These are phyloP conservation scores for Boletus bicolor DNA, from an alignment of 768 basidiomycete species.

Conservation along the genomic window DNA sequence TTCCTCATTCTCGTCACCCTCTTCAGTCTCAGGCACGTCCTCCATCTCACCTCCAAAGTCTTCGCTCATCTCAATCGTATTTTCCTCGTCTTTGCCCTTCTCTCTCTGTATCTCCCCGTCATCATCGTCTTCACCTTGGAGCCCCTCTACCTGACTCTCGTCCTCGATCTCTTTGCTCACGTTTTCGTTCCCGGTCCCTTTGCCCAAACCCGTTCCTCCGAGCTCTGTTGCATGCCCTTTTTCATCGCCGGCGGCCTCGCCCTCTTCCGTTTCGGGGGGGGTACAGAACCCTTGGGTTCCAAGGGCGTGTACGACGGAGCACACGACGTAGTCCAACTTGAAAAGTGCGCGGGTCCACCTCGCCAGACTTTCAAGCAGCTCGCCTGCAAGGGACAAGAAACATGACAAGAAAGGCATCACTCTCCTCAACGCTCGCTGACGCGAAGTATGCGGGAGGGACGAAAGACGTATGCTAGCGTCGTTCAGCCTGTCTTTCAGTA, in stretches of 20 bases:
- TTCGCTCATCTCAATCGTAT: slow-evolving; percentile 87
- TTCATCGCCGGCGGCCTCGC: slow-evolving; percentile 45
- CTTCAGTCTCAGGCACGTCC: slow-evolving; percentile 63
- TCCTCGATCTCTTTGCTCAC: slow-evolving; percentile 95
- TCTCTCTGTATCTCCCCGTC: slow-evolving; percentile 33
- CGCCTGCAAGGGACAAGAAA: slow-evolving; percentile 55
- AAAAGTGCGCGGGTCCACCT: slow-evolving; percentile 75
- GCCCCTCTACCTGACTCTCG: slow-evolving; percentile 93
- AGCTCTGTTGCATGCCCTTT: slow-evolving; percentile 38
- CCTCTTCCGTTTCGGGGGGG: slow-evolving; percentile 71
- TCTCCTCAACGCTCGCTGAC: slow-evolving; percentile 39
- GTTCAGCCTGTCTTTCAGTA: slow-evolving; percentile 41
- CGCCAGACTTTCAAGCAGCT: slow-evolving; percentile 53
- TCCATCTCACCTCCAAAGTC: slow-evolving; percentile 88
- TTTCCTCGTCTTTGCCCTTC: slow-evolving; percentile 52
- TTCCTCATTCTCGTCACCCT: slow-evolving; percentile 42
- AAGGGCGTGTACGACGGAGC: slow-evolving; percentile 67
- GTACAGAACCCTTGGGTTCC: slow-evolving; percentile 90
- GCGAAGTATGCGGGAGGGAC: slow-evolving; percentile 28
- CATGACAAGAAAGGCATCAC: slow-evolving; percentile 73
- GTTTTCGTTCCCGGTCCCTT: slow-evolving; percentile 81
- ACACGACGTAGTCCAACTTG: slow-evolving; percentile 80
- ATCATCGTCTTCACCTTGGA: slow-evolving; percentile 63
- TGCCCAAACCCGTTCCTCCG: slow-evolving; percentile 85
- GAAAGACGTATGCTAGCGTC: slow-evolving; percentile 39